Percentiles rank a stretch among this genome's conserved stretches.
phyloP scores from a whole-genome alignment of 2,329 filamentous ascomycete species.

The Xenoacremonium recifei region DNA sequence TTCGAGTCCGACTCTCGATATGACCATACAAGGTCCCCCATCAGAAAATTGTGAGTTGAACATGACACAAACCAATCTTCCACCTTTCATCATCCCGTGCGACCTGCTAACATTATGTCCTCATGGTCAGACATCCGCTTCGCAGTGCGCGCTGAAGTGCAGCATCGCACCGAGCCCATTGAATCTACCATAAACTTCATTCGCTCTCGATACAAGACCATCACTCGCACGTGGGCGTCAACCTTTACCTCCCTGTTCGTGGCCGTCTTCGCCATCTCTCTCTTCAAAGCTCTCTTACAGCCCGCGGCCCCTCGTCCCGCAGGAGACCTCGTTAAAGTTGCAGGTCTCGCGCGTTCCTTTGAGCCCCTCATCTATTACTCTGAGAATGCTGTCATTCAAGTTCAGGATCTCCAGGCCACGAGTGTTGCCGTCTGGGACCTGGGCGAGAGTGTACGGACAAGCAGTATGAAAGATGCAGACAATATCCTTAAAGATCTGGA shows the following conservation, averaged over 20 bases:
- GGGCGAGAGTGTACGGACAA: conserved; percentile 81
- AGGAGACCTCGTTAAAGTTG: conserved; percentile 82
- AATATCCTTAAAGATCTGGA: conserved; percentile 86
- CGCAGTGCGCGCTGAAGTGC: conserved; percentile 81
- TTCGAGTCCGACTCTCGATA: conserved; percentile 21
- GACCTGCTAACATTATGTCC: conserved; percentile 7
- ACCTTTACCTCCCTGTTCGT: conserved; percentile 61
- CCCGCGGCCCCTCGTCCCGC: conserved; percentile 53
- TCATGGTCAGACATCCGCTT: conserved; percentile 75
- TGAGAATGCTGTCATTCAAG: conserved; percentile 82
- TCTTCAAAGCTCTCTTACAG: conserved; percentile 65
- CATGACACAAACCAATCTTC: background rate
- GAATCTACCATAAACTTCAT: conserved; percentile 68
- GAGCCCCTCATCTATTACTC: conserved; percentile 95
- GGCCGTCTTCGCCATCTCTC: conserved; percentile 61
- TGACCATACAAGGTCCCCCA: conserved; percentile 22
- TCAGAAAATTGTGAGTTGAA: conserved; percentile 51
- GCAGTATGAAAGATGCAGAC: conserved; percentile 86
- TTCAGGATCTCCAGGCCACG: conserved; percentile 85
- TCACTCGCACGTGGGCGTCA: conserved; percentile 70
- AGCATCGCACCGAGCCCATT: conserved; percentile 82
- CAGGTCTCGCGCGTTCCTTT: conserved; percentile 84
- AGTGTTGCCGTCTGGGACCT: conserved; percentile 94
- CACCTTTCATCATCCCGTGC: background rate
- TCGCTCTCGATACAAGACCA: conserved; percentile 54